Evolutionary conservation across 2,329 filamentous ascomycete genomes (phyloP), one percentile per base, ranked within the genome.

Genomic region (Alternaria ventricosa): DNA sequence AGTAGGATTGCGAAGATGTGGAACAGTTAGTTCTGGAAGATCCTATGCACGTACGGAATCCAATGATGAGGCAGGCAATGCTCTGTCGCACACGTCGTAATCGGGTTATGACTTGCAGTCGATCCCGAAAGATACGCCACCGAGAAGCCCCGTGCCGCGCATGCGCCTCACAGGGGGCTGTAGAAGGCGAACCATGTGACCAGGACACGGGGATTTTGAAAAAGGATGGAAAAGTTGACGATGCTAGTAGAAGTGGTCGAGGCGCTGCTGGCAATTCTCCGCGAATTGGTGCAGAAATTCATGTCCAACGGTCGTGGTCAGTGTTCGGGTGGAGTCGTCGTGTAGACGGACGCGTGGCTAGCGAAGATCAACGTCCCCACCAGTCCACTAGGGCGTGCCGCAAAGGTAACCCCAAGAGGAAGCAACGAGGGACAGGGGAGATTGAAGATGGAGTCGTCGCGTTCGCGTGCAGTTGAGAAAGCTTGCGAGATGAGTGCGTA

Each of bases 301-400:
- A 57, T 28, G 43, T 61, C 36, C 46, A 56, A 60, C 36, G 51
- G 56, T 25, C 47, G 50, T 45, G 56, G 60, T 50, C 56, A 59
- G 45, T 55, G 45, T 59, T 28, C 18, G 30, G 54, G 51, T 51
- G 56, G 63, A 54, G 63, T 30, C 46, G 43, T 28, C 36, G 59
- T 50, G 49, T 46, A 58, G 60, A 60, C 61, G 45, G 61, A 65
- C 63, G 63, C 63, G 63, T 65, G 63, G 63, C 63, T 63, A 60
- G 55, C 56, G 51, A 55, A 56, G 63, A 63, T 57, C 55, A 50
- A 63, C 55, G 43, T 57, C 56, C 41, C 60, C 55, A 63, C 63
- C 36, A 53, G 49, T 53, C 28, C 56, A 56, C 43, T 47, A 51
- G 56, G 33, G 60, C 55, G 47, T 55, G 63, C 55, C 60, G 63